A percentile compares a stretch with the other conserved stretches of the same genome.
Evolutionary conservation across 1,139 yeast genomes (phyloP).

Genomic region (Nematodospora anomalae): DNA sequence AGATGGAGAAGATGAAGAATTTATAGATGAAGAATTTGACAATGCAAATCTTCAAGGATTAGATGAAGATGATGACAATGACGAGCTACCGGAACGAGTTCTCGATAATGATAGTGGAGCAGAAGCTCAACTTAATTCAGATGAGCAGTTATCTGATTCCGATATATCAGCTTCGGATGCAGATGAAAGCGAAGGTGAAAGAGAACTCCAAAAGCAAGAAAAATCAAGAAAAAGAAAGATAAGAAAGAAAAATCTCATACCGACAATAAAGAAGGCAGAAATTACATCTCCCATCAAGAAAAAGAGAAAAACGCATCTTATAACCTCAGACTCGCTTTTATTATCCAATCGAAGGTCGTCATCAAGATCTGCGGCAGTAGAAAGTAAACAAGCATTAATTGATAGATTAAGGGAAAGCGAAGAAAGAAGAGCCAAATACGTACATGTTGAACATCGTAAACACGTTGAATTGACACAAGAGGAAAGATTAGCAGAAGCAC

Average conservation of each 20-base stretch:
- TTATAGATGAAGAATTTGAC: slow-evolving; percentile 45
- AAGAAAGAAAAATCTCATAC: slow-evolving; percentile 34
- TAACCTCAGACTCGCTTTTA: slow-evolving; percentile 50
- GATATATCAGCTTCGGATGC: slow-evolving; percentile 48
- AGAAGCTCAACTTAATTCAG: slow-evolving; percentile 26
- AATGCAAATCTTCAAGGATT: slow-evolving; percentile 26
- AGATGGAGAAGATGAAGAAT: slow-evolving; percentile 82
- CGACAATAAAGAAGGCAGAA: slow-evolving; percentile 45
- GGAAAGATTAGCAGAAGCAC: slow-evolving; percentile 81
- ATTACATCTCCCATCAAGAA: slow-evolving; percentile 15
- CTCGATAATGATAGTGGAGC: slow-evolving; percentile 18
- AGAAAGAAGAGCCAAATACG: slow-evolving; percentile 53
- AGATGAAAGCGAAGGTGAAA: slow-evolving; percentile 69
- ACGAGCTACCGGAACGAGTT: slow-evolving; percentile 16
- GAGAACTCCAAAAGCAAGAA: slow-evolving; percentile 58
- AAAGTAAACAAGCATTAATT: slow-evolving; percentile 75
- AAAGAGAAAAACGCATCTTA: slow-evolving; percentile 19
- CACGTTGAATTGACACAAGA: slow-evolving; percentile 74
- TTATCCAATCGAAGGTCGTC: slow-evolving; percentile 65
- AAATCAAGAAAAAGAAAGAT: slow-evolving; percentile 36
- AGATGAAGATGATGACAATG: slow-evolving; percentile 26
- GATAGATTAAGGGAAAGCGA: slow-evolving; percentile 73
- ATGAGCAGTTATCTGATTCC: slow-evolving; percentile 55
- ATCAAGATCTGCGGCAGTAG: slow-evolving; percentile 74
- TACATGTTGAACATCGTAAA: slow-evolving; percentile 41